Evolutionary conservation across 1,284 basidiomycete genomes (phyloP).

Genomic region (Fomitiporia mediterranea): DNA sequence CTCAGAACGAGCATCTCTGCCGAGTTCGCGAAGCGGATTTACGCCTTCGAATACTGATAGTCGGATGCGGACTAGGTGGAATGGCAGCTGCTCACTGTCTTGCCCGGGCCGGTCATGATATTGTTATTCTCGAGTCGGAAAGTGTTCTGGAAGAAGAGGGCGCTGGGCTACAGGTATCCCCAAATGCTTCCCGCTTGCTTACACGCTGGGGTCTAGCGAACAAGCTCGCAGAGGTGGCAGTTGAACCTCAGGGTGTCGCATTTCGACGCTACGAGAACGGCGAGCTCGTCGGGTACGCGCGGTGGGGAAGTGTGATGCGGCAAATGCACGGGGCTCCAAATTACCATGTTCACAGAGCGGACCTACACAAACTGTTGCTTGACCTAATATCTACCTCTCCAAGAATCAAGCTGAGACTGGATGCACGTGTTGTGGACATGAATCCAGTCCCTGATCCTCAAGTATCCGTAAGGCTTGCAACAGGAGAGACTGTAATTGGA

Average conservation of each 20-base stretch:
- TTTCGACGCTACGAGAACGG: slow-evolving; percentile 44
- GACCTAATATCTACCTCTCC: slow-evolving; percentile 38
- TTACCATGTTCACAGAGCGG: slow-evolving; percentile 51
- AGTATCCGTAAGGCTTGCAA: slow-evolving; percentile 34
- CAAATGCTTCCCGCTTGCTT: slow-evolving; percentile 46
- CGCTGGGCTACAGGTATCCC: slow-evolving; percentile 45
- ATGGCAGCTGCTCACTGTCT: slow-evolving; percentile 43
- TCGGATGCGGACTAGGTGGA: slow-evolving; percentile 52
- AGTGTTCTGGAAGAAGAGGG: slow-evolving; percentile 39
- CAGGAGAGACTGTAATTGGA: slow-evolving; percentile 39
- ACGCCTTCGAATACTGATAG: slow-evolving; percentile 39
- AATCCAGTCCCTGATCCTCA: slow-evolving; percentile 33
- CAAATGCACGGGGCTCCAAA: slow-evolving; percentile 44
- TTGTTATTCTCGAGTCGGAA: slow-evolving; percentile 40
- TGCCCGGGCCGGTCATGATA: slow-evolving; percentile 43
- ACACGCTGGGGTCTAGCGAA: slow-evolving; percentile 48
- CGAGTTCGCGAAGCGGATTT: slow-evolving; percentile 27
- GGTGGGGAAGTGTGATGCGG: slow-evolving; percentile 38
- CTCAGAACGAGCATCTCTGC: slow-evolving; percentile 25
- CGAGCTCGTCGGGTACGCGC: slow-evolving; percentile 42
- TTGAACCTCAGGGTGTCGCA: slow-evolving; percentile 40
- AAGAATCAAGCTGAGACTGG: slow-evolving; percentile 35
- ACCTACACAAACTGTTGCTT: slow-evolving; percentile 43
- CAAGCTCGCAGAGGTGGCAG: slow-evolving; percentile 36
- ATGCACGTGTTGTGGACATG: slow-evolving; percentile 37